Evolutionary conservation across 2,329 filamentous ascomycete genomes (phyloP).

Genomic region (Microdochium trichocladiopsis): DNA sequence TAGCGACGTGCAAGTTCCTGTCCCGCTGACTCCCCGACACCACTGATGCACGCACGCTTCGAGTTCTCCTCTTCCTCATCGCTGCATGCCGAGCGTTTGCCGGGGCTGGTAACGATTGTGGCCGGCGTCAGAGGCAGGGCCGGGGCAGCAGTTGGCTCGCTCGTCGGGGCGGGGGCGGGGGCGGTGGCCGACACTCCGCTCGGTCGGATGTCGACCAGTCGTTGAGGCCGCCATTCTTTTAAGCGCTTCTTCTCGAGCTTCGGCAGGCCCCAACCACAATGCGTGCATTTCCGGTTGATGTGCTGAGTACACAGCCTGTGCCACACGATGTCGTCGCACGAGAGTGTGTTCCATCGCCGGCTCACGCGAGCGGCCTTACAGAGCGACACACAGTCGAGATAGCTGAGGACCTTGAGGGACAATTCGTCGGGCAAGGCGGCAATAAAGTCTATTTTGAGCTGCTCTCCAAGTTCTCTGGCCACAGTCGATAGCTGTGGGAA

Average conservation of each 20-base stretch:
- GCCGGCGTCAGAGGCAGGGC: constrained; percentile 19
- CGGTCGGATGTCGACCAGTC: constrained; percentile 49
- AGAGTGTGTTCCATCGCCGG: constrained; percentile 75
- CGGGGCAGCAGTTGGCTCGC: constrained; percentile 7
- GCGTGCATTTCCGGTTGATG: constrained; percentile 74
- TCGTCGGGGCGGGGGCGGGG: background rate
- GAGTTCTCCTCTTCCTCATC: constrained; percentile 13
- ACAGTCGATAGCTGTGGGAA: constrained; percentile 95
- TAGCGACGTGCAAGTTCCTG: constrained; percentile 39
- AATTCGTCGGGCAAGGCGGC: constrained; percentile 83
- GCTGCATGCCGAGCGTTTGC: constrained; percentile 26
- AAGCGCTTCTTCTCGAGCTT: constrained; percentile 82
- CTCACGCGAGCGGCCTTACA: constrained; percentile 97
- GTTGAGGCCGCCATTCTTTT: constrained; percentile 79
- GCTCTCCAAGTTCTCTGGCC: constrained; percentile 81
- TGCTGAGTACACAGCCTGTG: constrained; percentile 94
- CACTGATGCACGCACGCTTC: constrained; percentile 28
- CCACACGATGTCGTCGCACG: constrained; percentile 98
- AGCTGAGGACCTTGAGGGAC: constrained; percentile 87
- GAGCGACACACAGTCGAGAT: constrained; percentile 86
- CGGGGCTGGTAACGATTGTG: constrained; percentile 11
- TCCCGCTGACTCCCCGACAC: constrained; percentile 9
- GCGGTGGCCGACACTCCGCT: constrained; percentile 9
- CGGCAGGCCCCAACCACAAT: constrained; percentile 93
- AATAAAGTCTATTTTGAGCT: constrained; percentile 96